Evolutionary conservation across 1,284 basidiomycete species (phyloP).

Genomic region (Puccinia novopanici): DNA sequence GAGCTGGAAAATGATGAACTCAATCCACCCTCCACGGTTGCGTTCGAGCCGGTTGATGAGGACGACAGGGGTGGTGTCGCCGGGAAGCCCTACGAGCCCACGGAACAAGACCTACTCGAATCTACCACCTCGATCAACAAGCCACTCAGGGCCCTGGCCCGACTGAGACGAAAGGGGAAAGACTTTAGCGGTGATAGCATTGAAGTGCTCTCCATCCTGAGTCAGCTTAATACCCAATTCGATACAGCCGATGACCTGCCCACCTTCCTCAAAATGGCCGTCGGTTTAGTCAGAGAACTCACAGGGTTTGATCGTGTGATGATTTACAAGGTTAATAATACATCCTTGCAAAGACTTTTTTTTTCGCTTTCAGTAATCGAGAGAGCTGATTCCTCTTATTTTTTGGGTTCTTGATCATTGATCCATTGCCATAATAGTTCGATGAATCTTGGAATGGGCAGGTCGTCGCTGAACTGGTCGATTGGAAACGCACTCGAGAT

Average conservation of each 20-base stretch:
- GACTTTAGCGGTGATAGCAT: conserved; percentile 66
- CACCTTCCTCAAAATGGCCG: conserved; percentile 74
- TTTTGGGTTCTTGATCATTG: not conserved
- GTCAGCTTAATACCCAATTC: conserved; percentile 82
- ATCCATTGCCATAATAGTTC: conserved; percentile 55
- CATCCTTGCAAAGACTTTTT: too few relatives aligned
- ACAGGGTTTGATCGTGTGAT: conserved; percentile 83
- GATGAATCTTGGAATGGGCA: conserved; percentile 65
- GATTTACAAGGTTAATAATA: conserved; percentile 83
- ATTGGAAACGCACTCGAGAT: conserved; percentile 78
- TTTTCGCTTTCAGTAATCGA: too few relatives aligned
- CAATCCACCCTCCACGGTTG: conserved; percentile 71
- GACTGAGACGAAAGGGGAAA: conserved; percentile 62
- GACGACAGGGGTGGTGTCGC: conserved; percentile 48
- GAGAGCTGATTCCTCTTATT: too few relatives aligned
- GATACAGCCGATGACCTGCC: conserved; percentile 71
- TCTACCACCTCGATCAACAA: conserved; percentile 74
- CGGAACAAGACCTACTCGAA: conserved; percentile 66
- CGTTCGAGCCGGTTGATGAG: conserved; percentile 31
- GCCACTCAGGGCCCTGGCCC: conserved; percentile 73
- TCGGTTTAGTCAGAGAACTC: conserved; percentile 79
- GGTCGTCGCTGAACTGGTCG: conserved; percentile 79
- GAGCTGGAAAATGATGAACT: conserved; percentile 73
- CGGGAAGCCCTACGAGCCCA: conserved; percentile 52
- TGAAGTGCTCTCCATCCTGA: conserved; percentile 77